Evolutionary conservation across 164 flowering plant species (phyloP).

Genomic region (Aristolochia californica): DNA sequence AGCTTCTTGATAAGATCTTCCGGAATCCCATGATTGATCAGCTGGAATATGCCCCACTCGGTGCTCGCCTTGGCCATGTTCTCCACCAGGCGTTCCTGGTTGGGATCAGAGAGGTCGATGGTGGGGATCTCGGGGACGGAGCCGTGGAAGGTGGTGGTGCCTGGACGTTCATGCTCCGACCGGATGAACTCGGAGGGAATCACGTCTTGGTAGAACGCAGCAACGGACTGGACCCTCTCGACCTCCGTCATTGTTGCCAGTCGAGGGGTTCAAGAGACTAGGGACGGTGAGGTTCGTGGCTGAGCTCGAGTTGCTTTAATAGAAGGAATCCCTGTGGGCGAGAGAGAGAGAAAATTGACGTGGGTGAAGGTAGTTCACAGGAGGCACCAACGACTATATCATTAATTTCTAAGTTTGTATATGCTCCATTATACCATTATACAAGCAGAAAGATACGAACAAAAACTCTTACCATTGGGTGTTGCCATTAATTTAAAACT

Average conservation of each 20-base stretch:
- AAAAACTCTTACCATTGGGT: too few relatives aligned
- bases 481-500: too few relatives aligned
- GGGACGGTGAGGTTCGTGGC: not conserved
- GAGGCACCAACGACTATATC: not conserved
- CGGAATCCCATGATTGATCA: conserved; percentile 63
- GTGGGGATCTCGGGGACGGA: conserved; percentile 35
- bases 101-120: conserved; percentile 32
- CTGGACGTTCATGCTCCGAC: conserved; percentile 23
- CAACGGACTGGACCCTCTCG: conserved; percentile 25
- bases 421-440: too few relatives aligned
- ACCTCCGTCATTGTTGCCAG: conserved; percentile 14
- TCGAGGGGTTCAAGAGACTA: not conserved
- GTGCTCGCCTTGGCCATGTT: conserved; percentile 32
- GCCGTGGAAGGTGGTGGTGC: conserved; percentile 21
- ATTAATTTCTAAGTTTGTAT: too few relatives aligned
- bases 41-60: conserved; percentile 63
- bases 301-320: not conserved
- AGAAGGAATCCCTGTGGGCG: too few relatives aligned
- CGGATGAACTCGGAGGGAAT: conserved; percentile 27
- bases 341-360: not conserved
- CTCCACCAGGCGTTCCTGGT: conserved; percentile 18
- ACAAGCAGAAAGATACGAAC: too few relatives aligned
- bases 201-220: conserved; percentile 8
- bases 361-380: not conserved
- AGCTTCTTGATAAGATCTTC: conserved; percentile 31